Conservation (phyloP, 495 filamentous ascomycete genomes). For the Xylaria sp. region DNA sequence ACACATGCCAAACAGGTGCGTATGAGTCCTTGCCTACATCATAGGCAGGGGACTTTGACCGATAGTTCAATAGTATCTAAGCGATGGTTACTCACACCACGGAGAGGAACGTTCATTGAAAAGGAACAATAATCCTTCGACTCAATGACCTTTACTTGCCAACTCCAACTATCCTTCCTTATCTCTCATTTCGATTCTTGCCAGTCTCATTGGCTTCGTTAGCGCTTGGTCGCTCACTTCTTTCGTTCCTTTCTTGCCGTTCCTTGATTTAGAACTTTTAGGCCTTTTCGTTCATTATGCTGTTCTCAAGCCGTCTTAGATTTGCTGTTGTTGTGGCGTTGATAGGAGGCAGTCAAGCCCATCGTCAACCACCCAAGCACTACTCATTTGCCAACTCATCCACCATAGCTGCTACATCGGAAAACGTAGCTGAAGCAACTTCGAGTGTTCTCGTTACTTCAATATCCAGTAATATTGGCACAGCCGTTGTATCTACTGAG, state of each 20-base stretch:
- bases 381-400: constrained; percentile 16
- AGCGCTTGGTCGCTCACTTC: constrained; percentile 20
- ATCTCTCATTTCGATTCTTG: background rate
- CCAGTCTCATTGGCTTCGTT: constrained; percentile 2
- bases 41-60: background rate
- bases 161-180: background rate
- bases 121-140: background rate
- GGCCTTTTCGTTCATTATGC: constrained; percentile 12
- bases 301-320: background rate
- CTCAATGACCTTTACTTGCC: background rate
- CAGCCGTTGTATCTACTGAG: background rate
- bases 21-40: background rate
- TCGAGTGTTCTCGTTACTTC: background rate
- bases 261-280: constrained; percentile 13
- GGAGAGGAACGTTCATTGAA: background rate
- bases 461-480: background rate
- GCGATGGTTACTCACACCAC: background rate
- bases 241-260: constrained; percentile 18
- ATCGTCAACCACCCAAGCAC: background rate
- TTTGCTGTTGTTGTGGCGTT: constrained; percentile 4
- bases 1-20: background rate
- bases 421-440: background rate
- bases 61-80: background rate
- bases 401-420: background rate
- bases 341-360: constrained; percentile 7